phyloP scores from a whole-genome alignment of 805 yeast genomes.

The Ogataea angusta region DNA sequence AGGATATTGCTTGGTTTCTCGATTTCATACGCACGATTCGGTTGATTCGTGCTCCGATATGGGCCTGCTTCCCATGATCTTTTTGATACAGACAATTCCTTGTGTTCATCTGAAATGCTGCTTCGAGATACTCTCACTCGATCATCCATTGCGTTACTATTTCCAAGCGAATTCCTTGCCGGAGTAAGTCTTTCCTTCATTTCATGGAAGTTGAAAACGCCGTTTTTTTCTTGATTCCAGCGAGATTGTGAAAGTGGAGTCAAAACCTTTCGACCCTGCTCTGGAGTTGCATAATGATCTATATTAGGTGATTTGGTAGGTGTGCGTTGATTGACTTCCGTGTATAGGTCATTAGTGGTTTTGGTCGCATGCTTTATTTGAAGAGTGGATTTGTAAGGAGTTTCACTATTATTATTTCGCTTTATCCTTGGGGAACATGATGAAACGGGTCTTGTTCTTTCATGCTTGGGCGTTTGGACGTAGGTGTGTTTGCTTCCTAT shows the following conservation, averaged over 20 bases:
- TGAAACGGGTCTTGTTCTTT: slow-evolving; percentile 10
- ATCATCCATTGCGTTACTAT: too few species aligned
- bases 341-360: not conserved
- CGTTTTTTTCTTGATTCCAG: slow-evolving; percentile 7
- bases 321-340: slow-evolving; percentile 1
- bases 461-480: slow-evolving; percentile 17
- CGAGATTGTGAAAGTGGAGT: slow-evolving; percentile 22
- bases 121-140: not conserved
- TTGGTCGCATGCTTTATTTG: slow-evolving; percentile 13
- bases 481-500: slow-evolving; percentile 18
- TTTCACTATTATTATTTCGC: slow-evolving; percentile 15
- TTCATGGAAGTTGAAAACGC: slow-evolving; percentile 4
- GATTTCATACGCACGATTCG: slow-evolving; percentile 1
- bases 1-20: slow-evolving; percentile 16
- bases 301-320: slow-evolving; percentile 7
- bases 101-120: slow-evolving; percentile 1
- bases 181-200: slow-evolving; percentile 4
- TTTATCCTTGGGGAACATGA: slow-evolving; percentile 25
- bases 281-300: slow-evolving; percentile 25
- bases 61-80: not conserved
- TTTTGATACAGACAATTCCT: not conserved
- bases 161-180: too few species aligned
- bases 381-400: slow-evolving; percentile 11
- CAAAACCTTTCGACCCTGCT: slow-evolving; percentile 22
- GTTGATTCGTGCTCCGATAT: not conserved